phyloP scores from a whole-genome alignment of 371 early-diverging fungal genomes.

The Mucor sp. region DNA sequence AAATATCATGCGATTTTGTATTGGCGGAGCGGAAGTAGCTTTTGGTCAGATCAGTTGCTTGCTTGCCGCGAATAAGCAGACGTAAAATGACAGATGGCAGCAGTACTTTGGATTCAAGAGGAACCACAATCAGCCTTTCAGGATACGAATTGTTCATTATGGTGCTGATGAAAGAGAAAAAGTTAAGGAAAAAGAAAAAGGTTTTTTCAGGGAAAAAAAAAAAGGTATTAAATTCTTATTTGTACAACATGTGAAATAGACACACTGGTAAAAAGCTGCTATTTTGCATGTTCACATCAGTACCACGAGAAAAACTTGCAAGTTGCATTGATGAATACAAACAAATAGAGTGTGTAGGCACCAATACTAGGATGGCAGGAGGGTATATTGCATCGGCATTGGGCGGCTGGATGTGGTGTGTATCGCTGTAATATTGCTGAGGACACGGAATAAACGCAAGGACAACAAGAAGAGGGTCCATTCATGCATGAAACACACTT shows the following conservation, averaged over 20 bases:
- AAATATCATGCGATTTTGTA: conserved; percentile 6
- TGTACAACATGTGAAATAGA: conserved; percentile 27
- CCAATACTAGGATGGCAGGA: no score
- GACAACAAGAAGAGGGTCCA: no score
- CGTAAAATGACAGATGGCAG: conserved; percentile 40
- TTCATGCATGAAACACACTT: no score
- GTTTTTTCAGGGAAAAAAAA: not conserved
- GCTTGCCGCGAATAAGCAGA: conserved; percentile 34
- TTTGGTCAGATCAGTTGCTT: conserved; percentile 36
- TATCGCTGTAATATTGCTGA: no score
- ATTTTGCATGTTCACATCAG: conserved; percentile 4
- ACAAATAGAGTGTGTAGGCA: not conserved
- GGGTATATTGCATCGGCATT: no score
- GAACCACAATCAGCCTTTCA: conserved; percentile 29
- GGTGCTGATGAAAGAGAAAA: not conserved
- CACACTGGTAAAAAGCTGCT: conserved; percentile 7
- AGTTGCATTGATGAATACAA: not conserved
- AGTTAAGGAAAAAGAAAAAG: not conserved
- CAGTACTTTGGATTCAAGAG: conserved; percentile 38
- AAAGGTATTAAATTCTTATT: not conserved
- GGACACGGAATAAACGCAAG: no score
- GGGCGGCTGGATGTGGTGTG: no score
- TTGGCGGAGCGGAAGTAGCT: conserved; percentile 21
- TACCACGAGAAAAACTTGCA: conserved; percentile 6
- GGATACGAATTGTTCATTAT: conserved; percentile 14